Conservation (phyloP, 179 eudicot genomes). For the Pouteria campechiana region DNA sequence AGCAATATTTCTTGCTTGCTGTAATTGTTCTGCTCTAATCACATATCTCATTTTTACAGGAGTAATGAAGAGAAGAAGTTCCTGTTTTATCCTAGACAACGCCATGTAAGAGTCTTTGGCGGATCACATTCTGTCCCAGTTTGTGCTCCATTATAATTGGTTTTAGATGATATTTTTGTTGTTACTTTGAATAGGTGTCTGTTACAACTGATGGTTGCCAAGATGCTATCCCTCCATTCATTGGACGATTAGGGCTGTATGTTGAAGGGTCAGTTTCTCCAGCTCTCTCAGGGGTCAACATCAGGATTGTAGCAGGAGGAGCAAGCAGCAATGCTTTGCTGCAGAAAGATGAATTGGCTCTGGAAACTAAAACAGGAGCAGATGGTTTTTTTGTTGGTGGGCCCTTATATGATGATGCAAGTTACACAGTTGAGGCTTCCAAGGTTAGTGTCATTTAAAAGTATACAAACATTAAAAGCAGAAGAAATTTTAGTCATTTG, state of each 20-base stretch:
- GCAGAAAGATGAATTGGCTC: conserved; percentile 58
- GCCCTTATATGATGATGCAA: conserved; percentile 85
- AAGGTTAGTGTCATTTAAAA: conserved; percentile 44
- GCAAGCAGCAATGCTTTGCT: conserved; percentile 55
- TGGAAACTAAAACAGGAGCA: conserved; percentile 56
- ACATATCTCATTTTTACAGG: too few species aligned
- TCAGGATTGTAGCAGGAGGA: conserved; percentile 61
- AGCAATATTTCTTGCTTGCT: too few species aligned
- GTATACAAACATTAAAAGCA: too few species aligned
- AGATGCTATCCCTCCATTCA: conserved; percentile 53
- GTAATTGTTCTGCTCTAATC: too few species aligned
- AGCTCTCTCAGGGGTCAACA: conserved; percentile 64
- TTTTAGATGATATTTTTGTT: too few species aligned
- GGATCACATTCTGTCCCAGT: background rate
- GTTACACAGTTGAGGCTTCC: conserved; percentile 70
- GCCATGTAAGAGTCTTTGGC: conserved; percentile 36
- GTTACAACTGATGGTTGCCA: conserved; percentile 75
- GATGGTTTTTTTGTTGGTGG: conserved; percentile 79
- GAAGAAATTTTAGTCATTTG: too few species aligned
- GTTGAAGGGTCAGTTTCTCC: conserved; percentile 96
- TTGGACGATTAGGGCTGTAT: conserved; percentile 78
- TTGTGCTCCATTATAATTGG: background rate
- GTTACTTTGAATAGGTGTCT: conserved; percentile 32
- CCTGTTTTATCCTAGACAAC: conserved; percentile 81
- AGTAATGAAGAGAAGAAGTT: conserved; percentile 35